A percentile compares a stretch with the other conserved stretches of the same genome.
Evolutionary conservation across 1,284 basidiomycete species (phyloP).

Genomic region (Ganoderma multipileum): DNA sequence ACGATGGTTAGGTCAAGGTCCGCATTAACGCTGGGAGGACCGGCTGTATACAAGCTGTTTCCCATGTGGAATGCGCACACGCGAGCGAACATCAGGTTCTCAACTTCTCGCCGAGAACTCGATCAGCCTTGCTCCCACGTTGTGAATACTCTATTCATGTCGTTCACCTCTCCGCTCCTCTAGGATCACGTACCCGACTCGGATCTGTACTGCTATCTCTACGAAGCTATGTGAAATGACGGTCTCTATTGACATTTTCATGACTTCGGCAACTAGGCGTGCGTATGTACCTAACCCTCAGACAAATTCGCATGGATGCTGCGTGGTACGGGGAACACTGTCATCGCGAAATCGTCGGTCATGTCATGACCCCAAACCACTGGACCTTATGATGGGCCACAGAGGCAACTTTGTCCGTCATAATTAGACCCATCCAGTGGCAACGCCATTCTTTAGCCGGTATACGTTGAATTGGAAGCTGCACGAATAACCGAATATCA

Average conservation of each 20-base stretch:
- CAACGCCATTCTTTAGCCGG: background rate
- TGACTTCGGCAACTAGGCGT: background rate
- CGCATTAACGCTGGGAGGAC: background rate
- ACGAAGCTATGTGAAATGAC: background rate
- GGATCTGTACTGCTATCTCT: background rate
- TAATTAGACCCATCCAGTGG: background rate
- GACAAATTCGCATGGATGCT: background rate
- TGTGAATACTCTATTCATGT: background rate
- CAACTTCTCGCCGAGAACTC: constrained; percentile 1
- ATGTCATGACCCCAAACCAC: background rate
- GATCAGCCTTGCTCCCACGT: background rate
- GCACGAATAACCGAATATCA: background rate
- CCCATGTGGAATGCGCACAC: background rate
- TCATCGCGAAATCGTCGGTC: background rate
- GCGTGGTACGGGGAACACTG: background rate
- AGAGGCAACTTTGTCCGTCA: background rate
- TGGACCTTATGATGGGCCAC: background rate
- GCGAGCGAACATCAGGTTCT: constrained; percentile 1
- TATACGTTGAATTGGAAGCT: background rate
- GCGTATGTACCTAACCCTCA: background rate
- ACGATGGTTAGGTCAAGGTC: background rate
- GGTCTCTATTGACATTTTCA: background rate
- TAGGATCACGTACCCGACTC: background rate
- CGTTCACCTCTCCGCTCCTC: background rate
- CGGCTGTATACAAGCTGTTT: background rate